phyloP scores from a whole-genome alignment of 2,329 filamentous ascomycete species.

The Hypomyces rosellus region DNA sequence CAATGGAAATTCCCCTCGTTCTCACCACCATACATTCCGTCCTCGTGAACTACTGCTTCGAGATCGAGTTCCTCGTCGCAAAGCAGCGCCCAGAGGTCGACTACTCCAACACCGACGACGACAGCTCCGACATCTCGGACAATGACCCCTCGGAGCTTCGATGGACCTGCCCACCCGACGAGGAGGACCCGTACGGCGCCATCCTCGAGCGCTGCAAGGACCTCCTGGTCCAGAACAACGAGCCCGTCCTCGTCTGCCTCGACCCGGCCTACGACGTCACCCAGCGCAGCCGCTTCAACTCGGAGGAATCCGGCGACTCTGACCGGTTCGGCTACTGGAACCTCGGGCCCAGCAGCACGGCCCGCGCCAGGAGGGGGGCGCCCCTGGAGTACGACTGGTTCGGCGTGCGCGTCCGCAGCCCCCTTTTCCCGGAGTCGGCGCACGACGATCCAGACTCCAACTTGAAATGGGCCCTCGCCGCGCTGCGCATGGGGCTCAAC shows the following conservation, averaged over 20 bases:
- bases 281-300: background rate
- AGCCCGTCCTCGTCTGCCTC: slow-evolving; percentile 8
- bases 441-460: background rate
- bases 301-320: background rate
- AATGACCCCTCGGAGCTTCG: slow-evolving; percentile 1
- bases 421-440: slow-evolving; percentile 2
- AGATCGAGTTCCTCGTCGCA: slow-evolving; percentile 21
- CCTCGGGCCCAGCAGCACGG: slow-evolving; percentile 10
- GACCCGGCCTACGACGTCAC: slow-evolving; percentile 5
- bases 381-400: slow-evolving; percentile 21
- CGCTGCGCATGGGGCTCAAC: slow-evolving; percentile 13
- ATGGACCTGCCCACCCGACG: slow-evolving; percentile 16
- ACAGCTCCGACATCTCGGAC: background rate
- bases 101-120: background rate
- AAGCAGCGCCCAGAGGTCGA: slow-evolving; percentile 7
- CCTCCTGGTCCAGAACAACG: background rate
- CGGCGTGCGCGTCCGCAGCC: slow-evolving; percentile 21
- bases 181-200: background rate
- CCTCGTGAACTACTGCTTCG: slow-evolving; percentile 14
- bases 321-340: slow-evolving; percentile 11
- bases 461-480: slow-evolving; percentile 1
- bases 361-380: slow-evolving; percentile 1
- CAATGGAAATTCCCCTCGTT: no score
- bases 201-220: slow-evolving; percentile 3
- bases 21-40: no score